Evolutionary conservation across 2,329 filamentous ascomycete species (phyloP).

Genomic region (Pseudogymnoascus verrucosus): DNA sequence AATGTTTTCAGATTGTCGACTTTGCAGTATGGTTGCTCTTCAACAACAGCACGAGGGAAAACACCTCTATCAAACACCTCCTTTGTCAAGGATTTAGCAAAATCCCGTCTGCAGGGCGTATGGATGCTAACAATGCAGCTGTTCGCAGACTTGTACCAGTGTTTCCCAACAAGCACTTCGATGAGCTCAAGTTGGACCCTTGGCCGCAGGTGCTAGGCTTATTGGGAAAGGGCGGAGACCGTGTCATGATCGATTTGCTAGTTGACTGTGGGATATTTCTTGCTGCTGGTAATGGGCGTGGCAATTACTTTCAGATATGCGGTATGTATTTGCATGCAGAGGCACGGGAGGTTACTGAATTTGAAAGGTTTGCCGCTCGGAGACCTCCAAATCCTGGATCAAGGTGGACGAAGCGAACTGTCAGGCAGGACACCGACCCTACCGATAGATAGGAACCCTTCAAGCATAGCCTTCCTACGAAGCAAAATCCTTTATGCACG

Average conservation of each 20-base stretch:
- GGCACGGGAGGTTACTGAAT: background rate
- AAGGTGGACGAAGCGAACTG: background rate
- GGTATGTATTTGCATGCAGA: constrained; percentile 41
- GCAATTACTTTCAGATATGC: constrained; percentile 71
- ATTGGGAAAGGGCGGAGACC: constrained; percentile 66
- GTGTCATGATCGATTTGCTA: constrained; percentile 69
- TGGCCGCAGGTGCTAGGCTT: constrained; percentile 72
- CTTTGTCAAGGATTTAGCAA: constrained; percentile 77
- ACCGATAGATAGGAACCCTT: constrained; percentile 32
- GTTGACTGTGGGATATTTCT: constrained; percentile 71
- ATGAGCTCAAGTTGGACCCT: constrained; percentile 56
- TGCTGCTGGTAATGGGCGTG: constrained; percentile 47
- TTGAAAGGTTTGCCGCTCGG: constrained; percentile 22
- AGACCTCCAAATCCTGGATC: constrained; percentile 18
- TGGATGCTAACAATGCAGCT: constrained; percentile 17
- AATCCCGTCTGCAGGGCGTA: constrained; percentile 25
- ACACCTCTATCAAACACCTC: constrained; percentile 58
- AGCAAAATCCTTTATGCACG: constrained; percentile 81
- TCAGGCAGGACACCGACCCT: constrained; percentile 23
- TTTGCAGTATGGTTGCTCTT: constrained; percentile 74
- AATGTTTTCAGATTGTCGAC: constrained; percentile 56
- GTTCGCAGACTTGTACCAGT: constrained; percentile 60
- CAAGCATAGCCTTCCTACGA: constrained; percentile 64
- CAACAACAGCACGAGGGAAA: constrained; percentile 40
- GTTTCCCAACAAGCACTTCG: constrained; percentile 63